Evolutionary conservation across 345 rosid species (phyloP), one percentile per base, ranked within the genome.

Genomic region (Capsella bursapastoris): DNA sequence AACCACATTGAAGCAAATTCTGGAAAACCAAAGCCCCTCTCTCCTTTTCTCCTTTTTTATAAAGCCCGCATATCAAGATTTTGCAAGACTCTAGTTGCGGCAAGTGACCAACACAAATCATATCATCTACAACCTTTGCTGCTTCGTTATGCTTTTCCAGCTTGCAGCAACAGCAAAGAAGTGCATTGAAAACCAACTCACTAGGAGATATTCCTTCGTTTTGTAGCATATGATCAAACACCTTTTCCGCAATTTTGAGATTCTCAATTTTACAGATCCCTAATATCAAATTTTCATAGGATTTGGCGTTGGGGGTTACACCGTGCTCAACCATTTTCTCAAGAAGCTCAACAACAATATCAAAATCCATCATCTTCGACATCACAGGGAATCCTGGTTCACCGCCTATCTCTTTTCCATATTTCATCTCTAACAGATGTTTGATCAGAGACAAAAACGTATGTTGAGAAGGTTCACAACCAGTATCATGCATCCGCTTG

Each of bases 391-490:
- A 56, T 57, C 78, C 73, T 38, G 66, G 52, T 7, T 57, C 78
- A 76, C 44, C 28, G 14, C 29, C 51, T 51, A 81, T 71, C 64
- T 81, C 83, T 56, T 75, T 80, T 60, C 68, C 77, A 71, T 58
- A 55, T 71, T 78, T 86, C 76, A 72, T 81, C 71, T 81, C 78
- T 60, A 63, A 55, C 6, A 89, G 81, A 82, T 86, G 84, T 80
- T 78, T 83, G 77, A 93, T 81, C 77, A 93, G 75, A 80, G 84
- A 74, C 52, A 85, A 69, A 81, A 86, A 91, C 1, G 94, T 85
- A 58, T 72, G 82, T 48, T 83, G 86, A 77, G 94, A 89, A 77
- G 98, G 97, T 76, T 89, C 89, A 66, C 90, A 89, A 40, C 86
- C 89, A 80, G 82, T 61, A 83, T 83, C 90, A 81, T 84, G 63